Conservation (phyloP, 768 basidiomycete species). For the Royoungia palumana region DNA sequence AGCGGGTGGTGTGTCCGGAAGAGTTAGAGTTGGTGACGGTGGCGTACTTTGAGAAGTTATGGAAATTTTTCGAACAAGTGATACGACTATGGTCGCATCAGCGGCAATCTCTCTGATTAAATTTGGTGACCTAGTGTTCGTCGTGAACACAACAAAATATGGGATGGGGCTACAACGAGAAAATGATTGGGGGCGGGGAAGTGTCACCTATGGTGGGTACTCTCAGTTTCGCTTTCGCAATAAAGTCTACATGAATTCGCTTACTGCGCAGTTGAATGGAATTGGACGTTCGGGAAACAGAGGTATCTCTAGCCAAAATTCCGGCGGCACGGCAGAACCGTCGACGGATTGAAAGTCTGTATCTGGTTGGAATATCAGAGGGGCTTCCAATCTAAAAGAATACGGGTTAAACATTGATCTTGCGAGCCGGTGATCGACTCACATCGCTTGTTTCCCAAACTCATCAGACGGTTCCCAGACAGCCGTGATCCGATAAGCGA, state of each 20-base stretch:
- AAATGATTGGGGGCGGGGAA: conserved; percentile 60
- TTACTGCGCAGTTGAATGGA: conserved; percentile 64
- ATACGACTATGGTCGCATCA: conserved; percentile 69
- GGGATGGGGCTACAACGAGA: conserved; percentile 60
- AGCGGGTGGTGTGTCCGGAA: conserved; percentile 46
- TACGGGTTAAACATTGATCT: background rate
- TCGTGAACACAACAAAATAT: conserved; percentile 72
- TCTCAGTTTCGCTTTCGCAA: background rate
- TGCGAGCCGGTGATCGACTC: conserved; percentile 21
- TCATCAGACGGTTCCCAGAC: conserved; percentile 55
- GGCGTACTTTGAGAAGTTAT: conserved; percentile 41
- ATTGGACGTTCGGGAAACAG: conserved; percentile 59
- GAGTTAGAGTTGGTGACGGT: conserved; percentile 45
- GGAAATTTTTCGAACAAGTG: conserved; percentile 57
- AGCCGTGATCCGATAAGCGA: conserved; percentile 55
- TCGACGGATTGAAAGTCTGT: conserved; percentile 57
- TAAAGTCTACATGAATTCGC: conserved; percentile 22
- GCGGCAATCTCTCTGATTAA: conserved; percentile 64
- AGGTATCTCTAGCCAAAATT: conserved; percentile 68
- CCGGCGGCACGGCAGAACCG: conserved; percentile 38
- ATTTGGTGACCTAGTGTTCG: conserved; percentile 50
- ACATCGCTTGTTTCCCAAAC: conserved; percentile 46
- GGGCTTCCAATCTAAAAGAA: conserved; percentile 55
- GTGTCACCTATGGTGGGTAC: conserved; percentile 43
- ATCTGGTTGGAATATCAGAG: conserved; percentile 60